Percentiles rank a stretch among this genome's conserved stretches.
These are phyloP conservation scores for Kodamaea lidongshanica DNA, from an alignment of 805 yeast species.

Conservation along the genomic window DNA sequence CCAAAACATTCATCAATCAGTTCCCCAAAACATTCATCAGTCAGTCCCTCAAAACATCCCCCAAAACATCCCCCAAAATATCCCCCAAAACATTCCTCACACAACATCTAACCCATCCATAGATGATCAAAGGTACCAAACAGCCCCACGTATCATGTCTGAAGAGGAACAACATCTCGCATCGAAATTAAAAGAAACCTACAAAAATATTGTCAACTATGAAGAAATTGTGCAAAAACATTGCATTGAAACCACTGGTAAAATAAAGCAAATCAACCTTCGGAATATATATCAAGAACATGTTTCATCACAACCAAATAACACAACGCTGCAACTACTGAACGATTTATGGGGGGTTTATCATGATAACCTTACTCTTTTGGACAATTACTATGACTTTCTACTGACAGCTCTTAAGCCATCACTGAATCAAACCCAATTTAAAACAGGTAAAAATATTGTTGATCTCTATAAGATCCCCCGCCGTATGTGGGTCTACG, in stretches of 20 bases:
- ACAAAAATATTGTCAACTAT: conserved; percentile 58
- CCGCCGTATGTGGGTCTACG: conserved; percentile 79
- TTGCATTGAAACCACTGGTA: conserved; percentile 52
- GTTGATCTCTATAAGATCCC: conserved; percentile 74
- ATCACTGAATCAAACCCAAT: conserved; percentile 40
- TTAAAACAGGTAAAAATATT: conserved; percentile 70
- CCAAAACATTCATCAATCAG: too few relatives aligned
- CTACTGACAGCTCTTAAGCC: conserved; percentile 66
- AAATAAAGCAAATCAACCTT: conserved; percentile 34
- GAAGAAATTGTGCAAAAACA: conserved; percentile 68
- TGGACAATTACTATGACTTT: conserved; percentile 70
- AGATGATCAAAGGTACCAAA: too few relatives aligned
- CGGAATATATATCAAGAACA: conserved; percentile 1
- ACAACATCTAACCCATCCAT: too few relatives aligned
- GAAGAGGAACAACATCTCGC: conserved; percentile 64
- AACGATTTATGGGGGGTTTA: conserved; percentile 68
- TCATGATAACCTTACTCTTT: conserved; percentile 56
- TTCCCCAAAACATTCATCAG: too few relatives aligned
- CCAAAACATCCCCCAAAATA: too few relatives aligned
- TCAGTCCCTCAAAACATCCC: too few relatives aligned
- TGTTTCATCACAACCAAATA: conserved; percentile 7
- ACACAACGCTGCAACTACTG: conserved; percentile 41
- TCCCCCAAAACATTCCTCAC: too few relatives aligned
- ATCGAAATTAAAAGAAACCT: conserved; percentile 66
- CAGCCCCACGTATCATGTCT: conserved; percentile 41